Conservation (phyloP, 2,329 filamentous ascomycete species). For the Penicillium freii region DNA sequence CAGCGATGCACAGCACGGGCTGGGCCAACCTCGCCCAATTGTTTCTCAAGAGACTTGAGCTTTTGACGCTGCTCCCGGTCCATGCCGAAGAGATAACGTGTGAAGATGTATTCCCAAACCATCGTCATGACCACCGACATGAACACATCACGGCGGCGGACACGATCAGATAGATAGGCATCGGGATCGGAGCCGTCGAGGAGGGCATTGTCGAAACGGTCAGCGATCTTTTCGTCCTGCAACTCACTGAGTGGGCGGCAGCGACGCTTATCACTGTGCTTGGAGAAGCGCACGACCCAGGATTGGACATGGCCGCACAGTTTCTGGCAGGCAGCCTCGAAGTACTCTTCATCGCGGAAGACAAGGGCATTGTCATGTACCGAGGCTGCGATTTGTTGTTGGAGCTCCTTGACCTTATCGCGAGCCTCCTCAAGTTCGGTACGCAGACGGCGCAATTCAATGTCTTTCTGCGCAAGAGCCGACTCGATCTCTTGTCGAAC, state of each 20-base stretch:
- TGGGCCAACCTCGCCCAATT: constrained; percentile 82
- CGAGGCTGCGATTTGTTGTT: constrained; percentile 58
- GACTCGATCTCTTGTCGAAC: constrained; percentile 61
- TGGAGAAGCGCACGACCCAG: constrained; percentile 97
- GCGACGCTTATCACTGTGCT: constrained; percentile 88
- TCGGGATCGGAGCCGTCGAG: constrained; percentile 94
- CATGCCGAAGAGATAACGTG: constrained; percentile 97
- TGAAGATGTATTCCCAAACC: constrained; percentile 99
- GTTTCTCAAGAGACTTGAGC: constrained; percentile 92
- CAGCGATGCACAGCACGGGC: constrained; percentile 89
- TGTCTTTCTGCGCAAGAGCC: constrained; percentile 75
- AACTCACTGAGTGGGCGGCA: constrained; percentile 82
- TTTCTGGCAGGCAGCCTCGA: constrained; percentile 88
- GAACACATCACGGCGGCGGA: constrained; percentile 87
- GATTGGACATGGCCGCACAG: constrained; percentile 94
- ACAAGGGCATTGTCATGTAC: constrained; percentile 72
- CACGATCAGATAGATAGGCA: constrained; percentile 79
- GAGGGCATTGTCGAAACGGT: constrained; percentile 89
- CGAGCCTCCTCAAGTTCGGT: constrained; percentile 72
- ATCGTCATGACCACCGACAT: constrained; percentile 99
- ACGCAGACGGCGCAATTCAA: constrained; percentile 75
- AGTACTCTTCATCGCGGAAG: constrained; percentile 87
- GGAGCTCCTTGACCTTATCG: constrained; percentile 59
- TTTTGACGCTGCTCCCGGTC: constrained; percentile 97
- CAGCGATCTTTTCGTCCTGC: constrained; percentile 87